Evolutionary conservation across 2,329 filamentous ascomycete species (phyloP), one percentile per base, ranked within the genome.

Genomic region (Ophiosphaerella korrae): DNA sequence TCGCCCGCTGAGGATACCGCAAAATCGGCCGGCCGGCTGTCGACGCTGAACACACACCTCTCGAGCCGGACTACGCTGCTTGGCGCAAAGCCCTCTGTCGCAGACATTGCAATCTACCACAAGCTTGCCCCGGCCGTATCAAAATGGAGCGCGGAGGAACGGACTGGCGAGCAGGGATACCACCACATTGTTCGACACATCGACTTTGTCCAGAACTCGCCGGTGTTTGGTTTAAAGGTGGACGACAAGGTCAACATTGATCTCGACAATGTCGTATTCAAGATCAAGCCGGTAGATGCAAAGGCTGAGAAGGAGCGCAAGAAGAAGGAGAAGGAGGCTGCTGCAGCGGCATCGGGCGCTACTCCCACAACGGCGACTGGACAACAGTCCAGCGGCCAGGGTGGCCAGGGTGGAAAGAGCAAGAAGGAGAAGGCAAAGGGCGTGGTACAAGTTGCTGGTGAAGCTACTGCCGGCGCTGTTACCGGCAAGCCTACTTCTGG

Each of bases 301-400:
- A 96, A 95, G 82, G 92, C 92, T 49, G 93, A 97, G 82, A 97
- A 97, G 81, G 92, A 97, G 82, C 86, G 88, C 41, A 84, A 93
- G 77, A 97, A 96, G 88, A 96, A 95, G 81, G 92, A 96, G 78
- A 96, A 96, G 82, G 89, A 88, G 45, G 75, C 76, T 14, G 75
- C 76, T 5, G 79, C 79, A 13, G 78, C 82, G 2, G 82, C 81
- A 8, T 80, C 76, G 23, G 78, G 77, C 37, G 74, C 73, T 29
- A 77, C 77, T 9, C 66, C 74, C 41, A 74, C 76, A 8, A 71
- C 72, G 4, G 43, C 65, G 18, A 67, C 68, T 11, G 68, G 61
- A 33, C 65, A 69, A 35, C 59, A 67, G 39, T 52, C 52, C 13
- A 47, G 55, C 16, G 63, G 66, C 18, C 59, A 67, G 44, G 55